These are phyloP conservation scores for Ceratocystis smalleyi DNA, from an alignment of 2,329 filamentous ascomycete genomes.

Conservation along the genomic window DNA sequence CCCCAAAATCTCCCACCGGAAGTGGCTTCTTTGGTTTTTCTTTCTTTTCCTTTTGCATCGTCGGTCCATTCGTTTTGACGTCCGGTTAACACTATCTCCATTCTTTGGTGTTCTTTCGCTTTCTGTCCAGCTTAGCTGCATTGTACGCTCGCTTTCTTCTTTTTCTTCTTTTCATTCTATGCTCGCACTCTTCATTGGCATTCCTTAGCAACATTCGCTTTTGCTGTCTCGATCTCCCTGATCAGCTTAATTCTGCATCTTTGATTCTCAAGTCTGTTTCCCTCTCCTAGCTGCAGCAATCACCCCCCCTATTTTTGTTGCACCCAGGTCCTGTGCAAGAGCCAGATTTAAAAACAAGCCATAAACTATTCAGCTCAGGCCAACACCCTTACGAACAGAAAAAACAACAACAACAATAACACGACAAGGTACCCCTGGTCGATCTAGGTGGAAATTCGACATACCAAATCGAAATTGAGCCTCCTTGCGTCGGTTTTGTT, in stretches of 20 bases:
- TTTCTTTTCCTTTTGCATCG: not conserved
- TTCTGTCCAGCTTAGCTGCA: not conserved
- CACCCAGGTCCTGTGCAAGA: not conserved
- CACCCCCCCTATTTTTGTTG: not conserved
- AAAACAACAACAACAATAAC: not conserved
- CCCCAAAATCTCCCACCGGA: not conserved
- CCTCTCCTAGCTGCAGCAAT: not conserved
- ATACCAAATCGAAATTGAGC: not conserved
- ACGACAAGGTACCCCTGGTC: conserved; percentile 4
- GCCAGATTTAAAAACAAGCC: not conserved
- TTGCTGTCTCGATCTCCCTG: not conserved
- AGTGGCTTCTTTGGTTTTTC: not conserved
- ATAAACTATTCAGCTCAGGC: not conserved
- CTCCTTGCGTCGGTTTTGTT: conserved; percentile 1
- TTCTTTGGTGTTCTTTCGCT: not conserved
- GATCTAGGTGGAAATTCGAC: not conserved
- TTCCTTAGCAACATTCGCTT: conserved; percentile 2
- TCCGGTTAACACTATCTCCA: not conserved
- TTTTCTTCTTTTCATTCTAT: not conserved
- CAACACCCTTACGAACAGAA: not conserved
- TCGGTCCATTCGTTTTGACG: conserved; percentile 1
- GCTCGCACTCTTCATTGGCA: no score
- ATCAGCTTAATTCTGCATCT: not conserved
- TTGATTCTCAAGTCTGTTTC: not conserved
- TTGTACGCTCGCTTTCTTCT: not conserved